Conservation (phyloP, 306 rosid genomes). For the Rosa lucieae region DNA sequence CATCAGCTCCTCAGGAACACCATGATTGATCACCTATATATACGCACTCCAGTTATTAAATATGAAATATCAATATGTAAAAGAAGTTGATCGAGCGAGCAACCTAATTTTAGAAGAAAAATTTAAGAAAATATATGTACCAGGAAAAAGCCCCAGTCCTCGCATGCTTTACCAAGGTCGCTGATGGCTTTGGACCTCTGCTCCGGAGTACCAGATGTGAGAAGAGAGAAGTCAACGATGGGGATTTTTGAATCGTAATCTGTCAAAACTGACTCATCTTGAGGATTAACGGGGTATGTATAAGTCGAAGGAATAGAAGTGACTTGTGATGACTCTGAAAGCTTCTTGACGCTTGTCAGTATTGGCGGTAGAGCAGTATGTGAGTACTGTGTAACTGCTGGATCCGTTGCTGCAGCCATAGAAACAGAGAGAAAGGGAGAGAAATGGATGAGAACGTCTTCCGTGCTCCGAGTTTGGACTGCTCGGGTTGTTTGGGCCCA, state of each 20-base stretch:
- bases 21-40: conserved; percentile 52
- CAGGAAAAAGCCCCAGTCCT: conserved; percentile 55
- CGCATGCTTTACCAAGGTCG: conserved; percentile 47
- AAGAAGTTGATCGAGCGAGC: not conserved
- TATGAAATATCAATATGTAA: not conserved
- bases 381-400: not conserved
- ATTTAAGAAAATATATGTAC: conserved; percentile 10
- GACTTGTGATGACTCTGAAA: conserved; percentile 31
- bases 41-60: not conserved
- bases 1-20: conserved; percentile 43
- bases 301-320: conserved; percentile 33
- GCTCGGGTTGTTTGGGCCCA: no score
- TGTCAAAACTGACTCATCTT: not conserved
- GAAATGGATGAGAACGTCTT: not conserved
- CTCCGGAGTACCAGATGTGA: conserved; percentile 19
- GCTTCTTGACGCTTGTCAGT: conserved; percentile 26
- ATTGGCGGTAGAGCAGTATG: not conserved
- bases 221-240: conserved; percentile 43
- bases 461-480: no score
- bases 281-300: conserved; percentile 15
- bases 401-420: not conserved
- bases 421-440: not conserved
- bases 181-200: conserved; percentile 37
- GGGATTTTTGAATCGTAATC: conserved; percentile 32
- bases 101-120: not conserved